Evolutionary conservation across 2,329 filamentous ascomycete genomes (phyloP), one percentile per base, ranked within the genome.

Genomic region (Xylaria sp.): DNA sequence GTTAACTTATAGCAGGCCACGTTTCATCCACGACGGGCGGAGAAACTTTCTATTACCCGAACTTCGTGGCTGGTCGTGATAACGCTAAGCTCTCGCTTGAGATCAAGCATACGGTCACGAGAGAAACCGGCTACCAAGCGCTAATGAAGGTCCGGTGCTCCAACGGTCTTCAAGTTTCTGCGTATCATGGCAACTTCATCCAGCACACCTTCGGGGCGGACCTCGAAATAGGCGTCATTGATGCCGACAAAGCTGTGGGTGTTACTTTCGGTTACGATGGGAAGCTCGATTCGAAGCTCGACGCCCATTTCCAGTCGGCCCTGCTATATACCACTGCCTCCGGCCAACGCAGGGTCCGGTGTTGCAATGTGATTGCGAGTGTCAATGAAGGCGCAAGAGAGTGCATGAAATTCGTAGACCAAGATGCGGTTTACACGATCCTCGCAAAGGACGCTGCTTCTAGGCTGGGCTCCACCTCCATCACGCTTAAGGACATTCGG

Each of bases 61-160:
- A 97, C 72, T 99, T 96, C 76, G 87, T 96, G 54, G 86, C 89
- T 7, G 90, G 90, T 7, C 85, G 94, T 37, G 94, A 99, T 72
- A 86, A 88, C 40, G 80, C 90, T 51, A 95, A 93, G 75, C 76
- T 99, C 38, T 88, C 88, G 2, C 83, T 88, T 44, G 94, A 99
- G 75, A 86, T 99, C 60, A 85, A 87, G 62, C 93, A 97, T 67
- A 86, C 90, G 0, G 85, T 97, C 24, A 92, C 87, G 2, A 83
- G 94, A 59, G 92, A 97, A 71, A 96, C 93, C 43, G 94, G 94
- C 19, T 97, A 91, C 76, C 93, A 97, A 73, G 92, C 92, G 18
- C 78, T 99, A 64, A 95, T 99, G 91, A 99, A 99, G 78, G 93
- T 99, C 53, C 89, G 94, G 58, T 99, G 94, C 76, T 97, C 92